Percentiles rank a stretch among this genome's conserved stretches.
Conservation (phyloP, 176 grass and related monocot species). For the Calamus simplicifolius region DNA sequence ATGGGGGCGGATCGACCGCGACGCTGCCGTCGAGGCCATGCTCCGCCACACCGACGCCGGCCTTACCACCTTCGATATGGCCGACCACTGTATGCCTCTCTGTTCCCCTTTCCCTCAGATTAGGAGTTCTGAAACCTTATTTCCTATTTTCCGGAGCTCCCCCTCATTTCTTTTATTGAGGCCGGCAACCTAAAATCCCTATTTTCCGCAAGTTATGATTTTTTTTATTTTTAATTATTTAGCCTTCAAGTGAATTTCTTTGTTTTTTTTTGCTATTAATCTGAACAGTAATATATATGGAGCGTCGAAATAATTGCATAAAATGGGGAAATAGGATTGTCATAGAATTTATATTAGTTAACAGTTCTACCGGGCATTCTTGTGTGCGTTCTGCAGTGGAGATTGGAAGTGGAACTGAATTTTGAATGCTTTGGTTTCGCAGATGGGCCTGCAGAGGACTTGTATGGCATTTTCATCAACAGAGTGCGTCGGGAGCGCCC, state of each 20-base stretch:
- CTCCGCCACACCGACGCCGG: conserved; percentile 61
- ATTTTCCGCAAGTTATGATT: too few relatives aligned
- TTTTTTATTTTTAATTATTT: too few relatives aligned
- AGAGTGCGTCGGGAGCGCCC: conserved; percentile 64
- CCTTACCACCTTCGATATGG: conserved; percentile 96
- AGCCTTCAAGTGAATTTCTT: not conserved
- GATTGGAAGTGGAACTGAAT: too few relatives aligned
- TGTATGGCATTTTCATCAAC: conserved; percentile 86
- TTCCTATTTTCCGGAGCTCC: too few relatives aligned
- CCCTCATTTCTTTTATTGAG: too few relatives aligned
- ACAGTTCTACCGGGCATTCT: too few relatives aligned
- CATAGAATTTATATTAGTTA: too few relatives aligned
- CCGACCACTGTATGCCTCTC: conserved; percentile 52
- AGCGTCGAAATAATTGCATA: too few relatives aligned
- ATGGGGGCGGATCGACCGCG: conserved; percentile 87
- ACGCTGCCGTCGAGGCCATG: conserved; percentile 78
- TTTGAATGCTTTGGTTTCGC: conserved; percentile 1
- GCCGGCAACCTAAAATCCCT: too few relatives aligned
- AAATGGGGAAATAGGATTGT: too few relatives aligned
- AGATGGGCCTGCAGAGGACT: conserved; percentile 95
- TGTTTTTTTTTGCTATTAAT: not conserved
- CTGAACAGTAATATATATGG: not conserved
- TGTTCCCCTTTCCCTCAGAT: not conserved
- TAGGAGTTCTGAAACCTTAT: too few relatives aligned
- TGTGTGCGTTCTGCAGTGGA: too few relatives aligned